These are phyloP conservation scores for Phaffia australis DNA, from an alignment of 768 basidiomycete genomes.

Conservation along the genomic window DNA sequence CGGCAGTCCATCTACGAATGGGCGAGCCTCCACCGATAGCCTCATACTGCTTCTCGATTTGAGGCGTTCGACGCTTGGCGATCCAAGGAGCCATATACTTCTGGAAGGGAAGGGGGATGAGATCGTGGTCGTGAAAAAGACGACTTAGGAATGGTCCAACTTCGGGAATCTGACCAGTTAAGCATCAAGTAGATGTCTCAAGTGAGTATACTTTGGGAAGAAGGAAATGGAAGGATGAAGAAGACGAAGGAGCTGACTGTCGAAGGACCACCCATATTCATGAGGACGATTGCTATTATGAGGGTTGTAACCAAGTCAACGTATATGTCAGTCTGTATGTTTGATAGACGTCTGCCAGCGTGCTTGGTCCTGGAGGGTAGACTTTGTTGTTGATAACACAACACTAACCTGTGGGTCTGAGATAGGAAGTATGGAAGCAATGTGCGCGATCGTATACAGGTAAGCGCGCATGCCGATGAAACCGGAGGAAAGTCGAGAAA, in stretches of 20 bases:
- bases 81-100: constrained; percentile 74
- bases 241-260: constrained; percentile 49
- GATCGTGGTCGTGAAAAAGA: constrained; percentile 80
- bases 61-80: constrained; percentile 75
- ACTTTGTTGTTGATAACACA: background rate
- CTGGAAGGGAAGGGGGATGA: constrained; percentile 93
- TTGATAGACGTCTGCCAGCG: background rate
- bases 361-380: background rate
- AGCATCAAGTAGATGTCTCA: constrained; percentile 5
- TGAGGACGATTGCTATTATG: constrained; percentile 69
- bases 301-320: constrained; percentile 7
- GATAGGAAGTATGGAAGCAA: background rate
- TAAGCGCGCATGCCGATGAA: background rate
- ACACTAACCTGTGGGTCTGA: constrained; percentile 12
- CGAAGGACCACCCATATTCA: constrained; percentile 98
- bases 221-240: background rate
- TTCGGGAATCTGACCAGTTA: constrained; percentile 59
- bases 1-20: constrained; percentile 75
- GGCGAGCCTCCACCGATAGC: constrained; percentile 96
- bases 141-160: constrained; percentile 86
- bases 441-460: too few species aligned
- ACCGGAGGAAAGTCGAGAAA: background rate
- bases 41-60: constrained; percentile 86
- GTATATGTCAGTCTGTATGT: constrained; percentile 2
- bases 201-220: background rate